Conservation (phyloP, 306 rosid genomes). For the Clitoria ternatea region DNA sequence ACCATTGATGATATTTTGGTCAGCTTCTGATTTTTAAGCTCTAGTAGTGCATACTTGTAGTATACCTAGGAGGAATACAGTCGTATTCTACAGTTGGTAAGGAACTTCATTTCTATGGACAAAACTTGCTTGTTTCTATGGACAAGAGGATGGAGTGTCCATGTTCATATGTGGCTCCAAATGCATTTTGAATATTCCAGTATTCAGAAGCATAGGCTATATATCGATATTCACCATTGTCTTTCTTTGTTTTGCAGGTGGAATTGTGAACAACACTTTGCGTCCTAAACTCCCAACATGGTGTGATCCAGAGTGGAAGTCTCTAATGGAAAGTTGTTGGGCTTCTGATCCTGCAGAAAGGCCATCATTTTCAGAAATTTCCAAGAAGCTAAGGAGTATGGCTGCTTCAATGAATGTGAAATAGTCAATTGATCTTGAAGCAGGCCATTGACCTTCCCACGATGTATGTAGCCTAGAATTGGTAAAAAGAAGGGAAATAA, state of each 20-base stretch:
- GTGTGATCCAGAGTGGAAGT: conserved; percentile 99
- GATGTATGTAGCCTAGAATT: conserved; percentile 42
- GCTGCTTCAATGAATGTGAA: conserved; percentile 93
- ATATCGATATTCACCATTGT: conserved; percentile 1
- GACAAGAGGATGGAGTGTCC: not conserved
- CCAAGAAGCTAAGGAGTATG: conserved; percentile 95
- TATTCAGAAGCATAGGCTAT: not conserved
- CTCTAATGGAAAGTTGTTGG: conserved; percentile 96
- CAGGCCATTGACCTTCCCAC: conserved; percentile 32
- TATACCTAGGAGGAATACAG: not conserved
- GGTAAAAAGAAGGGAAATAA: conserved; percentile 40
- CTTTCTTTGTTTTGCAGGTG: conserved; percentile 52
- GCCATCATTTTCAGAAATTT: conserved; percentile 92
- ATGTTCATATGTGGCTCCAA: not conserved
- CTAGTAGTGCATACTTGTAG: not conserved
- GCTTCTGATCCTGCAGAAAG: conserved; percentile 76
- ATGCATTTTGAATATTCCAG: not conserved
- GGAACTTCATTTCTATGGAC: not conserved
- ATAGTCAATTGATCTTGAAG: conserved; percentile 38
- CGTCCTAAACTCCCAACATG: conserved; percentile 93
- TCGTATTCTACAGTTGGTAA: not conserved
- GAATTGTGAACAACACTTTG: conserved; percentile 81
- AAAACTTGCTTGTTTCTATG: not conserved
- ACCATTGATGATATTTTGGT: not conserved
- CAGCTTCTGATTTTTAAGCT: not conserved